These are phyloP conservation scores for Elaeis oleifera DNA, from an alignment of 202 grass and related monocot genomes.

Conservation along the genomic window DNA sequence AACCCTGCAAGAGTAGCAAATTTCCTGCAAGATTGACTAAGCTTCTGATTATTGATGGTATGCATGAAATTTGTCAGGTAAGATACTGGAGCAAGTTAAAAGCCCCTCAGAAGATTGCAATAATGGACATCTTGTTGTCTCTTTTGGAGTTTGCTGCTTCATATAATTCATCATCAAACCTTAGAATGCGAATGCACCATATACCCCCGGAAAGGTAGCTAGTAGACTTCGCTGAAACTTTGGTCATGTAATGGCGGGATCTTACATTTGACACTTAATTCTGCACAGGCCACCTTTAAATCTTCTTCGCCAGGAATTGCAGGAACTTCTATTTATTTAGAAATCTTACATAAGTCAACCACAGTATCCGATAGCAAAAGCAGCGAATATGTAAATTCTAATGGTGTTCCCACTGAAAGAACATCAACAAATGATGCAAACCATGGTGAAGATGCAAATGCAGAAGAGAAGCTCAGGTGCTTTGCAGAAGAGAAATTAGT, in stretches of 20 bases:
- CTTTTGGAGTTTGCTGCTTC: conserved; percentile 95
- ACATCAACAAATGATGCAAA: conserved; percentile 1
- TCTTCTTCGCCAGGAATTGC: conserved; percentile 94
- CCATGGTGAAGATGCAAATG: conserved; percentile 25
- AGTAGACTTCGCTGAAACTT: conserved; percentile 6
- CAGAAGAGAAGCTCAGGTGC: conserved; percentile 60
- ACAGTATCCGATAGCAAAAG: conserved; percentile 26
- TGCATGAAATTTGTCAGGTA: conserved; percentile 47
- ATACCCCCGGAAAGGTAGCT: conserved; percentile 81
- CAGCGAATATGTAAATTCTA: conserved; percentile 31
- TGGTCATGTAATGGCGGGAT: conserved; percentile 15
- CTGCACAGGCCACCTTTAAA: conserved; percentile 68
- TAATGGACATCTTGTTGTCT: conserved; percentile 92
- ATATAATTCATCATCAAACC: conserved; percentile 93
- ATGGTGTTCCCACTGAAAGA: not conserved
- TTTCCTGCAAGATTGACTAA: conserved; percentile 8
- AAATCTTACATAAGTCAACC: conserved; percentile 94
- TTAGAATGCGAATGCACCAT: conserved; percentile 92
- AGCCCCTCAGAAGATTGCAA: conserved; percentile 55
- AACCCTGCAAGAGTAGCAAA: conserved; percentile 13
- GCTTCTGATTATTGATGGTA: conserved; percentile 8
- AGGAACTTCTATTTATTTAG: conserved; percentile 91
- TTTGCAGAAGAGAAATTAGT: conserved; percentile 86
- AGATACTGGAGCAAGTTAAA: conserved; percentile 88
- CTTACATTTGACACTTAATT: conserved; percentile 34